Conservation (phyloP, 192 early-diverging fungal species). For the Mortierella alpina region DNA sequence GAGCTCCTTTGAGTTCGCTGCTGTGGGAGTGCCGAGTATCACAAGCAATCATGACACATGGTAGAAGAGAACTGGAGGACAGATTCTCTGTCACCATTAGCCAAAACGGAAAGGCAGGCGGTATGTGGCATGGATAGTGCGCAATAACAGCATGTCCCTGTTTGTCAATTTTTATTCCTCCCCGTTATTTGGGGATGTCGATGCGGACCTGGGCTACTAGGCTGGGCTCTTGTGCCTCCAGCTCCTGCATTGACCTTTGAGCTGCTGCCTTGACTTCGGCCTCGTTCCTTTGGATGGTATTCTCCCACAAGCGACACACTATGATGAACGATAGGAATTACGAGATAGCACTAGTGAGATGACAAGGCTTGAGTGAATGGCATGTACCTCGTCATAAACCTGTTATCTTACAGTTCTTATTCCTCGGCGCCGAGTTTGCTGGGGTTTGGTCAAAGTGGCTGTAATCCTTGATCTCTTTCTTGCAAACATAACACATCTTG, state of each 20-base stretch:
- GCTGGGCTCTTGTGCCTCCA: constrained; percentile 16
- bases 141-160: too few species aligned
- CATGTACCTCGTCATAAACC: background rate
- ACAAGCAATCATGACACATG: too few species aligned
- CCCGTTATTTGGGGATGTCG: constrained; percentile 23
- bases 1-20: too few species aligned
- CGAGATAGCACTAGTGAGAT: background rate
- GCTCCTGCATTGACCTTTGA: constrained; percentile 21
- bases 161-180: too few species aligned
- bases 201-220: constrained; percentile 26
- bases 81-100: too few species aligned
- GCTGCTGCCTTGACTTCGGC: constrained; percentile 60
- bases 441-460: constrained; percentile 60
- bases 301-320: constrained; percentile 63
- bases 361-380: too few species aligned
- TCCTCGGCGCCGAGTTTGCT: constrained; percentile 6
- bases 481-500: constrained; percentile 61
- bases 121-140: too few species aligned
- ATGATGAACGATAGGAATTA: background rate
- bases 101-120: too few species aligned
- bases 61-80: too few species aligned
- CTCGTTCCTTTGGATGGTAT: constrained; percentile 56
- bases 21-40: too few species aligned
- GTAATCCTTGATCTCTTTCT: constrained; percentile 61
- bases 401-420: constrained; percentile 11